A percentile compares a stretch with the other conserved stretches of the same genome.
phyloP scores from a whole-genome alignment of 2,329 filamentous ascomycete genomes.

The Fusarium robinianum region DNA sequence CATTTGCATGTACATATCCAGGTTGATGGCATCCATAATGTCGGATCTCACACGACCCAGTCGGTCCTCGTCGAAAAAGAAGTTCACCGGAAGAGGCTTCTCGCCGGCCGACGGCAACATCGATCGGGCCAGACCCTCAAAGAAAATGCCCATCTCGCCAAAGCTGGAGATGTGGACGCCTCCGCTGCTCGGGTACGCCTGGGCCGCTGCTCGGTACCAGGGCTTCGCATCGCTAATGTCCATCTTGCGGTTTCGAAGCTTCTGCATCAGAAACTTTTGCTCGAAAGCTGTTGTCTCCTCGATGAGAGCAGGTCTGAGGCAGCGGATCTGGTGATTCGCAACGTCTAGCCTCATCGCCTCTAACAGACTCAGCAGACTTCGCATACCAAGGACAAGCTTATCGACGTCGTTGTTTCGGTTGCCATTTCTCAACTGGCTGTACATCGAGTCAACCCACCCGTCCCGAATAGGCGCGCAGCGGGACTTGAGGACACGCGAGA shows the following conservation, averaged over 20 bases:
- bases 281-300: slow-evolving; percentile 93
- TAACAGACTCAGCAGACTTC: slow-evolving; percentile 78
- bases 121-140: slow-evolving; percentile 60
- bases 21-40: slow-evolving; percentile 64
- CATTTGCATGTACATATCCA: slow-evolving; percentile 66
- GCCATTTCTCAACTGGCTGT: slow-evolving; percentile 73
- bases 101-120: slow-evolving; percentile 58
- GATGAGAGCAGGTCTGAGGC: slow-evolving; percentile 81
- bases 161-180: slow-evolving; percentile 49
- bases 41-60: slow-evolving; percentile 64
- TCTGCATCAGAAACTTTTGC: slow-evolving; percentile 80
- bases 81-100: slow-evolving; percentile 59
- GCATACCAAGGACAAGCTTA: slow-evolving; percentile 76
- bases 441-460: slow-evolving; percentile 88
- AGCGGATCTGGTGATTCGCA: slow-evolving; percentile 94
- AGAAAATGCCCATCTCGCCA: slow-evolving; percentile 64
- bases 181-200: slow-evolving; percentile 42
- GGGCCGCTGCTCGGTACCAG: slow-evolving; percentile 66
- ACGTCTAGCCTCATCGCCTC: slow-evolving; percentile 98
- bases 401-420: slow-evolving; percentile 71
- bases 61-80: slow-evolving; percentile 68
- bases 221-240: slow-evolving; percentile 60
- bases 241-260: slow-evolving; percentile 67
- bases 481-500: slow-evolving; percentile 82
- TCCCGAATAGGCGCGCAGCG: slow-evolving; percentile 98